These are phyloP conservation scores for Penicillium sp. DNA, from an alignment of 2,329 filamentous ascomycete species.

Conservation along the genomic window DNA sequence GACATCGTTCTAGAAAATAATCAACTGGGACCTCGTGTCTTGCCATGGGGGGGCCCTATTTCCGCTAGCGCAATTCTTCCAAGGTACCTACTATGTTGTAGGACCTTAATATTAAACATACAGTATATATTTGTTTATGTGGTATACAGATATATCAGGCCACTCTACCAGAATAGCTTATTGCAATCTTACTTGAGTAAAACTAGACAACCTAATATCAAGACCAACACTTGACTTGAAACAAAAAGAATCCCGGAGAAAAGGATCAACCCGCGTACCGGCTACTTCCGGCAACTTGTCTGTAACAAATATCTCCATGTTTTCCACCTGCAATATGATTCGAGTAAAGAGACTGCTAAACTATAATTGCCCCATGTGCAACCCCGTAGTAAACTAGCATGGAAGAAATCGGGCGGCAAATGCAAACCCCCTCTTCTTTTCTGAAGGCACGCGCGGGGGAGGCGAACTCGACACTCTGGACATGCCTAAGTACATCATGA, in stretches of 20 bases:
- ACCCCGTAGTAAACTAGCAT: neutral
- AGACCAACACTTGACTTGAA: no score
- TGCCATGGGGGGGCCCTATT: neutral
- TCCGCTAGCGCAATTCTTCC: neutral
- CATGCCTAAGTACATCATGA: neutral
- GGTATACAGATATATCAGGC: no score
- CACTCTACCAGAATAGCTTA: no score
- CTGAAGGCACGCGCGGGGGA: slow-evolving; percentile 3
- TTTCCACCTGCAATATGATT: neutral
- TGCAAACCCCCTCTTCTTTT: neutral
- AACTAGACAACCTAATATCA: no score
- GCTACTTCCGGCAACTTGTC: slow-evolving; percentile 8
- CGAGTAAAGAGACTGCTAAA: neutral
- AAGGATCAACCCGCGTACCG: neutral
- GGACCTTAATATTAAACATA: no score
- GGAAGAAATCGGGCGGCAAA: neutral
- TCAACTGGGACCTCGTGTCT: slow-evolving; percentile 2
- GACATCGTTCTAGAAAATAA: slow-evolving; percentile 1
- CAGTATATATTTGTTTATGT: no score
- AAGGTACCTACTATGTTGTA: no score
- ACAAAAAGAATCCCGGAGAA: no score
- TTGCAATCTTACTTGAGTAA: no score
- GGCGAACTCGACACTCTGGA: slow-evolving; percentile 1
- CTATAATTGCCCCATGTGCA: neutral
- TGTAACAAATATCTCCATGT: neutral